Conservation (phyloP, 805 yeast species). For the Metschnikowia noctiluminum region DNA sequence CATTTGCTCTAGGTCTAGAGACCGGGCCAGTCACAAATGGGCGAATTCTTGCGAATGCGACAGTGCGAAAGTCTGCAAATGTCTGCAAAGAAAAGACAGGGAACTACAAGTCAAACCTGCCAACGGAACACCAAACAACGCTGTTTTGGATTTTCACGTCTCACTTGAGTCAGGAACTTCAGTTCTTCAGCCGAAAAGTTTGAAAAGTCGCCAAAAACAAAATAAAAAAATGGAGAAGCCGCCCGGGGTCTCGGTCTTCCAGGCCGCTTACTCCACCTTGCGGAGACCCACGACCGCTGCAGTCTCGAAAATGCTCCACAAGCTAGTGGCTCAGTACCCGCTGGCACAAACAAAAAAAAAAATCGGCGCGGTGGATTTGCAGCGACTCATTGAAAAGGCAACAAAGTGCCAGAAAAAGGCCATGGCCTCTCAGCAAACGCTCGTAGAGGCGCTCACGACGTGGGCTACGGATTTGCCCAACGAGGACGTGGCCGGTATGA, state of each 20-base stretch:
- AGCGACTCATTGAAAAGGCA: conserved; percentile 23
- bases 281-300: conserved; percentile 19
- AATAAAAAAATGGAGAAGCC: conserved; percentile 1
- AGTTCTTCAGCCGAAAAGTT: too few relatives aligned
- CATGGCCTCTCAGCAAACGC: conserved; percentile 12
- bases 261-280: conserved; percentile 12
- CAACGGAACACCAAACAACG: too few relatives aligned
- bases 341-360: conserved; percentile 5
- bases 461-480: conserved; percentile 17
- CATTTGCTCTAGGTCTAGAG: too few relatives aligned
- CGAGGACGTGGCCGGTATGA: conserved; percentile 11
- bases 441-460: conserved; percentile 11
- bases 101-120: too few relatives aligned
- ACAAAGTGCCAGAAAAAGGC: conserved; percentile 36
- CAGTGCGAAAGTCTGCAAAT: background rate
- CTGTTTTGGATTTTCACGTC: too few relatives aligned
- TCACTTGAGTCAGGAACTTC: too few relatives aligned
- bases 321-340: conserved; percentile 11
- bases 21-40: background rate
- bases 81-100: too few relatives aligned
- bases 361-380: conserved; percentile 14
- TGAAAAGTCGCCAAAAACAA: too few relatives aligned
- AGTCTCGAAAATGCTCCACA: conserved; percentile 18
- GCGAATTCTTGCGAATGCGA: background rate
- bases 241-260: conserved; percentile 6